Percentiles rank a stretch among this genome's conserved stretches.
phyloP scores from a whole-genome alignment of 148 eudicot genomes.

The Dianthus caryophyllus region DNA sequence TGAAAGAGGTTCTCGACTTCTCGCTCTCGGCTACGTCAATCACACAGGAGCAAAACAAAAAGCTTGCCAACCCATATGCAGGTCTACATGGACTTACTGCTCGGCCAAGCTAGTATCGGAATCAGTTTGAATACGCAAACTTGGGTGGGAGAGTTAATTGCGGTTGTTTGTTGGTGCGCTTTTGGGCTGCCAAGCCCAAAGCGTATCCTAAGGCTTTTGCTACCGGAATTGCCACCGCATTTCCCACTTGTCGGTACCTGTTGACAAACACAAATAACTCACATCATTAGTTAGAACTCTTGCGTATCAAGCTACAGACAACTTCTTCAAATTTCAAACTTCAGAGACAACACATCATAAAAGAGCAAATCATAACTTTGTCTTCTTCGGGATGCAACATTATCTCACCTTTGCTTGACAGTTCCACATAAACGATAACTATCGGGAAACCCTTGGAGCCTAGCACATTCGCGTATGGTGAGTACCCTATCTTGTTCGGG shows the following conservation, averaged over 20 bases:
- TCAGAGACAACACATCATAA: too few relatives aligned
- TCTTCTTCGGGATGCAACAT: too few relatives aligned
- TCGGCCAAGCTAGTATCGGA: background rate
- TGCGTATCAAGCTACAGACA: too few relatives aligned
- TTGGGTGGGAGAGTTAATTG: conserved; percentile 71
- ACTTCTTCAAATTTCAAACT: too few relatives aligned
- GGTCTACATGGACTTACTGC: background rate
- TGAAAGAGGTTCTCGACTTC: too few relatives aligned
- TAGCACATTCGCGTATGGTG: conserved; percentile 83
- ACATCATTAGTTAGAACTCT: background rate
- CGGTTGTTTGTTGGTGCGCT: conserved; percentile 45
- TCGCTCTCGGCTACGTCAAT: too few relatives aligned
- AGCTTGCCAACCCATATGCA: too few relatives aligned
- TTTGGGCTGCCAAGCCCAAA: conserved; percentile 72
- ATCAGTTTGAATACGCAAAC: conserved; percentile 44
- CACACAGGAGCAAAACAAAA: too few relatives aligned
- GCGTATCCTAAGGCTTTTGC: conserved; percentile 80
- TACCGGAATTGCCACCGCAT: conserved; percentile 87
- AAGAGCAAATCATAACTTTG: too few relatives aligned
- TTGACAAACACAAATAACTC: background rate
- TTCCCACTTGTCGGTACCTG: conserved; percentile 93
- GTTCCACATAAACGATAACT: conserved; percentile 79
- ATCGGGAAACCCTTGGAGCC: conserved; percentile 95
- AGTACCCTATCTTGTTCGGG: conserved; percentile 89
- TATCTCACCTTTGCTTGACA: conserved; percentile 53